These are phyloP conservation scores for Ceratocystis eucalypticola DNA, from an alignment of 2,329 filamentous ascomycete species.

Conservation along the genomic window DNA sequence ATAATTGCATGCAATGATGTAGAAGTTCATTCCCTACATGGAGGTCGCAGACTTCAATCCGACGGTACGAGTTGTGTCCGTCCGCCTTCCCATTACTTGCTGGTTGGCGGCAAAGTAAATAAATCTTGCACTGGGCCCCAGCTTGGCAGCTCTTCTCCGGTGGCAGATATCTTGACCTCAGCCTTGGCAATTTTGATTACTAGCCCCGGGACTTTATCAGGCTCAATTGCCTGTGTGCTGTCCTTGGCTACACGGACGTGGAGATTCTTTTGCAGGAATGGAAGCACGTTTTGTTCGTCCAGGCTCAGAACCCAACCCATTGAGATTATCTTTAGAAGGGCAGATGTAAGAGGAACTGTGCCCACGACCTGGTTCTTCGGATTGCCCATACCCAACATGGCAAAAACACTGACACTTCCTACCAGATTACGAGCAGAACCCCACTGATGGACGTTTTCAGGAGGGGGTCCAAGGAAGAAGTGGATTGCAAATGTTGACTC, in stretches of 20 bases:
- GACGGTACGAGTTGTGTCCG: neutral
- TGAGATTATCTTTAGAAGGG: conserved; percentile 33
- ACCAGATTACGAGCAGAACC: conserved; percentile 40
- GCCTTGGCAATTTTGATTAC: conserved; percentile 29
- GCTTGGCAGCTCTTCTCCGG: conserved; percentile 27
- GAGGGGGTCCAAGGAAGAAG: conserved; percentile 50
- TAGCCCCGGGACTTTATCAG: conserved; percentile 26
- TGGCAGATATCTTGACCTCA: conserved; percentile 26
- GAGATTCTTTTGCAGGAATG: conserved; percentile 32
- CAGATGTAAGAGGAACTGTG: conserved; percentile 39
- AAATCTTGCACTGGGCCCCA: conserved; percentile 26
- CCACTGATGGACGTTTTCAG: conserved; percentile 37
- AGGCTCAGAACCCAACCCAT: conserved; percentile 29
- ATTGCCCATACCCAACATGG: conserved; percentile 24
- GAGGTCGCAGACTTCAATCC: neutral
- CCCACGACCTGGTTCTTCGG: conserved; percentile 24
- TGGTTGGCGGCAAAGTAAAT: conserved; percentile 18
- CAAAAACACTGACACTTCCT: conserved; percentile 47
- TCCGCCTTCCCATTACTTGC: neutral
- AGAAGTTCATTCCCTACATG: neutral
- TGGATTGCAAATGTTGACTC: conserved; percentile 48
- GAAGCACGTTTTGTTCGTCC: conserved; percentile 27
- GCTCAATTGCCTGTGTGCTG: conserved; percentile 23
- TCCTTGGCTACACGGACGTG: conserved; percentile 26
- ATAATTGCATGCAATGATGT: neutral